Evolutionary conservation across 768 basidiomycete species (phyloP).

Genomic region (Trametes punicea): DNA sequence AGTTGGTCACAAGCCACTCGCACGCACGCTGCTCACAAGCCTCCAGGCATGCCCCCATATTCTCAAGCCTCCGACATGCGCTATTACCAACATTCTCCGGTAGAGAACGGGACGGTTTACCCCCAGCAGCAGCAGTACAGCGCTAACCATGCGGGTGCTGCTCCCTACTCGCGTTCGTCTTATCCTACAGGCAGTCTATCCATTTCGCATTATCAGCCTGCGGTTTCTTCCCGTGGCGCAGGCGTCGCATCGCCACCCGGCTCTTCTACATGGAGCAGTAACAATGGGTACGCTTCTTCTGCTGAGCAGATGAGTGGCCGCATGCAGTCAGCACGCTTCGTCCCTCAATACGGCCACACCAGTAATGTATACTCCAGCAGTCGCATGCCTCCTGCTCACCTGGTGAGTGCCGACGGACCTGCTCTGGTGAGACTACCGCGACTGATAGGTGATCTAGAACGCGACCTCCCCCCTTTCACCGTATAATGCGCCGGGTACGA

Average conservation of each 20-base stretch:
- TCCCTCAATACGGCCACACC: constrained; percentile 11
- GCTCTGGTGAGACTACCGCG: neutral
- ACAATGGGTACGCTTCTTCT: constrained; percentile 8
- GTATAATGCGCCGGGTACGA: neutral
- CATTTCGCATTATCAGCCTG: constrained; percentile 29
- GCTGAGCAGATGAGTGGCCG: constrained; percentile 6
- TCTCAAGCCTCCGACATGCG: constrained; percentile 15
- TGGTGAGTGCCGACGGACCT: neutral
- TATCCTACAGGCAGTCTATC: constrained; percentile 21
- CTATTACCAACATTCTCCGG: constrained; percentile 13
- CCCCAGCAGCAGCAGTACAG: constrained; percentile 17
- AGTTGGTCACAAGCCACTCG: constrained; percentile 4
- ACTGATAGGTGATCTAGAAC: neutral
- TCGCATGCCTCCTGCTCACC: constrained; percentile 11
- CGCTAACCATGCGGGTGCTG: constrained; percentile 10
- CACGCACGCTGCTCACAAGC: constrained; percentile 1
- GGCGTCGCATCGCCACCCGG: neutral
- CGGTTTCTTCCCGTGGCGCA: constrained; percentile 11
- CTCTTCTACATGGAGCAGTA: constrained; percentile 10
- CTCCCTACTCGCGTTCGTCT: constrained; percentile 19
- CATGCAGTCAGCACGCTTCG: constrained; percentile 12
- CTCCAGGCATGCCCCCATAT: constrained; percentile 7
- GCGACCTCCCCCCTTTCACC: too few relatives aligned
- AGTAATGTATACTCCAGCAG: constrained; percentile 5
- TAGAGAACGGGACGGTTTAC: constrained; percentile 14